phyloP scores from a whole-genome alignment of 345 rosid genomes.

The Lepidium didymum region DNA sequence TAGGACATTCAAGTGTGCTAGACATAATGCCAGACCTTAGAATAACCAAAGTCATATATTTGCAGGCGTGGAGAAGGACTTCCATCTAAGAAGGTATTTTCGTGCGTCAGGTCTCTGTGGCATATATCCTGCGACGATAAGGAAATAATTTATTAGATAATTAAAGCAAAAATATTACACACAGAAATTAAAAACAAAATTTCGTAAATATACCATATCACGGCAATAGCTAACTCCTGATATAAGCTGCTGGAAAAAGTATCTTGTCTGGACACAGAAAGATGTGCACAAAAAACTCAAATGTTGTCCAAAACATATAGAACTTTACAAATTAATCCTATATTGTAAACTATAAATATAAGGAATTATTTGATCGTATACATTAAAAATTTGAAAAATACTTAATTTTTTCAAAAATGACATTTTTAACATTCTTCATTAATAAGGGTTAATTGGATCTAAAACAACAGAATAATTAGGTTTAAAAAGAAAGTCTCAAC shows the following conservation, averaged over 20 bases:
- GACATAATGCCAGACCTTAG: slow-evolving; percentile 35
- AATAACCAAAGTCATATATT: slow-evolving; percentile 68
- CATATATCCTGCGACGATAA: slow-evolving; percentile 45
- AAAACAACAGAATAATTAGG: too few relatives aligned
- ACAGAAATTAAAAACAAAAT: background rate
- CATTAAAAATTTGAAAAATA: too few relatives aligned
- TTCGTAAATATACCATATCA: slow-evolving; percentile 33
- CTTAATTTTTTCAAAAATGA: too few relatives aligned
- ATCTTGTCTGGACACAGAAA: slow-evolving; percentile 37
- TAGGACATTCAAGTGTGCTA: background rate
- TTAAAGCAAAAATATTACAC: too few relatives aligned
- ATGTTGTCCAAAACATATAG: too few relatives aligned
- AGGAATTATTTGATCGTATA: too few relatives aligned
- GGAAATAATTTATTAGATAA: too few relatives aligned
- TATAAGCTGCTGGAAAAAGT: slow-evolving; percentile 61
- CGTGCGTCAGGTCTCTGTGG: slow-evolving; percentile 60
- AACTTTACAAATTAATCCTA: too few relatives aligned
- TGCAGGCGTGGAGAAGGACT: slow-evolving; percentile 58
- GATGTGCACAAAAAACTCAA: background rate
- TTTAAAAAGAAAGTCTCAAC: too few relatives aligned
- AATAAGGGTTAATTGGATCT: too few relatives aligned
- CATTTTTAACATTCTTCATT: too few relatives aligned
- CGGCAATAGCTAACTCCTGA: slow-evolving; percentile 63
- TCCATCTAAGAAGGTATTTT: slow-evolving; percentile 61
- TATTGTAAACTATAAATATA: too few relatives aligned